A percentile compares a stretch with the other conserved stretches of the same genome.
Conservation (phyloP, 257 asterid genomes). For the Ballota nigra region DNA sequence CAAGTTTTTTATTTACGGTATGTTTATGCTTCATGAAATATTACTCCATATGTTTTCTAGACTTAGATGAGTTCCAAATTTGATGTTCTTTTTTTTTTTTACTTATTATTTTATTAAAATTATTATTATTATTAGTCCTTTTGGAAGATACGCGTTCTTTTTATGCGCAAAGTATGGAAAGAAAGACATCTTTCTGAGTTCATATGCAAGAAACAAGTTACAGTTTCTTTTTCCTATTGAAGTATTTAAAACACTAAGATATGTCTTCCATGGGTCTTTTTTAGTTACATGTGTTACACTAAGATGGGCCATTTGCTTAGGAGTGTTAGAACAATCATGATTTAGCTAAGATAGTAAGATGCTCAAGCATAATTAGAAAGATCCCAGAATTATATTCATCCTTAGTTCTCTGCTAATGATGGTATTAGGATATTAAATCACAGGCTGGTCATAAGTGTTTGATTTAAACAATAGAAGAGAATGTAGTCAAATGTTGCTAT, state of each 20-base stretch:
- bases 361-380: too few relatives aligned
- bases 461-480: too few relatives aligned
- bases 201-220: neutral
- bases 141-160: neutral
- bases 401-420: too few relatives aligned
- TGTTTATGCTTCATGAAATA: conserved; percentile 4
- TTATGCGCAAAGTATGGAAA: neutral
- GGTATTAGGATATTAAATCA: too few relatives aligned
- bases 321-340: too few relatives aligned
- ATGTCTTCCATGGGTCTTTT: too few relatives aligned
- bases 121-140: neutral
- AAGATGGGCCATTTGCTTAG: too few relatives aligned
- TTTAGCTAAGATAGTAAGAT: too few relatives aligned
- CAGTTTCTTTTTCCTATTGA: neutral
- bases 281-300: too few relatives aligned
- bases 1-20: conserved; percentile 78
- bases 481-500: too few relatives aligned
- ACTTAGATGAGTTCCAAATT: conserved; percentile 7
- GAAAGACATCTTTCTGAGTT: neutral
- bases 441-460: too few relatives aligned
- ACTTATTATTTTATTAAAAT: neutral
- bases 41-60: conserved; percentile 17
- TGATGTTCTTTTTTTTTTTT: neutral
- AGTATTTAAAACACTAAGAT: conserved; percentile 26
- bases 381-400: too few relatives aligned